A percentile compares a stretch with the other conserved stretches of the same genome.
Evolutionary conservation across 2,329 filamentous ascomycete species (phyloP).

Genomic region (Xylaria sp.): DNA sequence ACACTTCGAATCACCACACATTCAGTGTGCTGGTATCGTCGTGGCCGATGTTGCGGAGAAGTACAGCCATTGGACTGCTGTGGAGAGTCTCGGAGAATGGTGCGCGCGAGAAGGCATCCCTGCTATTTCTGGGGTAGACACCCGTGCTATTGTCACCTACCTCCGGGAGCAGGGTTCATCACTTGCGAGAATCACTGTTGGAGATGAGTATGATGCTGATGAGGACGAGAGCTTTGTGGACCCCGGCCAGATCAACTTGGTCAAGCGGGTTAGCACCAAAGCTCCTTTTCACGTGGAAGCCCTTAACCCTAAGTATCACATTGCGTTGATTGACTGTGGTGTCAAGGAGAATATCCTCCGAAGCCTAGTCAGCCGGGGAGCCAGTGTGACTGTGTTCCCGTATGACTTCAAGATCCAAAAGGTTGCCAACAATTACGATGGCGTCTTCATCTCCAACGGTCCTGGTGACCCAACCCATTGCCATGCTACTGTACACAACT

Average conservation of each 20-base stretch:
- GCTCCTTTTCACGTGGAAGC: constrained; percentile 95
- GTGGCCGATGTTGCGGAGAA: constrained; percentile 92
- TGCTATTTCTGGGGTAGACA: constrained; percentile 96
- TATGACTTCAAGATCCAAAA: constrained; percentile 99
- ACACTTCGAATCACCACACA: constrained; percentile 98
- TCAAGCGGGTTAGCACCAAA: constrained; percentile 97
- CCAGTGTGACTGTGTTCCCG: constrained; percentile 92
- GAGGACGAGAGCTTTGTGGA: constrained; percentile 97
- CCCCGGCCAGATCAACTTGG: constrained; percentile 95
- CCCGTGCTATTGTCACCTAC: constrained; percentile 93
- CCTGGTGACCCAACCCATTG: constrained; percentile 98
- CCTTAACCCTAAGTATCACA: constrained; percentile 82
- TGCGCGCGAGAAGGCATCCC: constrained; percentile 96
- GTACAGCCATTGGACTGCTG: constrained; percentile 99
- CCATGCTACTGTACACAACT: constrained; percentile 91
- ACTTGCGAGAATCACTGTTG: constrained; percentile 90
- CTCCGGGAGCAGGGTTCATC: constrained; percentile 97
- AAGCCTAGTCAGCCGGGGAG: constrained; percentile 89
- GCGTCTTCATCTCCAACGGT: constrained; percentile 98
- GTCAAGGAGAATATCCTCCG: constrained; percentile 99
- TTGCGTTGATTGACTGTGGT: constrained; percentile 96
- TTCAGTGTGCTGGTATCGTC: constrained; percentile 95
- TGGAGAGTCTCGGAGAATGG: constrained; percentile 93
- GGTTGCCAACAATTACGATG: constrained; percentile 96
- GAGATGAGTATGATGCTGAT: constrained; percentile 97